Evolutionary conservation across 1,139 yeast species (phyloP), one percentile per base, ranked within the genome.

Genomic region (Yamadazyma jaroonii): DNA sequence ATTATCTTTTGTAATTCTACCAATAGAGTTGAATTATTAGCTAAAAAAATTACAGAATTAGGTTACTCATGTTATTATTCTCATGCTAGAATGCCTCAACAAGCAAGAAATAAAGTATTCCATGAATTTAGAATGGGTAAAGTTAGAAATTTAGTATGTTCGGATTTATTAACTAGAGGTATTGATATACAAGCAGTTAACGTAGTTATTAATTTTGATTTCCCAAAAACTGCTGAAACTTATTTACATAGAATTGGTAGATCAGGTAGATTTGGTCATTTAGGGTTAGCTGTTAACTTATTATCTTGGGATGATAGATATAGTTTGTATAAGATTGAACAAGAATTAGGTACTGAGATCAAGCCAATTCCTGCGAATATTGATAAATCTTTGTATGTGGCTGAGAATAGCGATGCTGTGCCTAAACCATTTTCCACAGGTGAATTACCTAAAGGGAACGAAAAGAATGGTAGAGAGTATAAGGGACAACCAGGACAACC

Each of bases 181-280:
- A 92, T 92, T 54, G 99, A 92, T 74, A 92, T 92, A 53, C 98
- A 94, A 65, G 97, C 97, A 9, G 99, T 92, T 48, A 94, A 94
- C 57, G 98, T 92, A 35, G 98, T 92, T 40, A 87, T 92, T 55
- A 92, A 92, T 67, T 94, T 92, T 63, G 98, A 92, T 65, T 92
- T 92, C 81, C 98, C 99, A 45, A 92, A 92, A 64, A 89, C 87
- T 42, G 97, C 97, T 9, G 98, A 92, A 65, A 92, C 97, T 31
- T 92, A 92, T 63, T 77, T 92, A 53, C 98, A 92, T 67, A 86
- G 98, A 77, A 94, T 92, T 56, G 97, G 99, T 74, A 90, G 99
- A 73, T 89, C 97, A 3, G 99, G 98, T 52, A 85, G 98, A 74
- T 92, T 89, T 60, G 98, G 98, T 50, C 98, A 94, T 62, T 79